These are phyloP conservation scores for Ogataea angusta DNA, from an alignment of 805 yeast species.

Conservation along the genomic window DNA sequence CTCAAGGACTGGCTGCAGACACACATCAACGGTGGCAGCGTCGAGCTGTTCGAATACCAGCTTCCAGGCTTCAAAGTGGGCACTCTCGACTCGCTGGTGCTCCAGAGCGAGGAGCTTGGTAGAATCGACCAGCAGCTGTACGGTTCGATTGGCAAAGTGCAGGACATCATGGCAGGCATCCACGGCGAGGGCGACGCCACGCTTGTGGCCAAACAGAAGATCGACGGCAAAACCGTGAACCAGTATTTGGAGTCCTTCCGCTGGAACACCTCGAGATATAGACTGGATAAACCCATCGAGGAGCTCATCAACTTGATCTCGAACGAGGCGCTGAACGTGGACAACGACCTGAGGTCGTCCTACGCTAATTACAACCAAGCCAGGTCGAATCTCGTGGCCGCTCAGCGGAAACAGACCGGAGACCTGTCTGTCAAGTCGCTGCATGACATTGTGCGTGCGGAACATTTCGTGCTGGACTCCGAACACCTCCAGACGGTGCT, in stretches of 20 bases:
- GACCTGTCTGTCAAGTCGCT: constrained; percentile 87
- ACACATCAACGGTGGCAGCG: constrained; percentile 53
- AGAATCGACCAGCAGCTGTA: constrained; percentile 80
- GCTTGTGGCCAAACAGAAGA: constrained; percentile 23
- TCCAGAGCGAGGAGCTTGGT: constrained; percentile 83
- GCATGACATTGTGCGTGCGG: constrained; percentile 81
- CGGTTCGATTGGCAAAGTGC: constrained; percentile 64
- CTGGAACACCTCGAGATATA: constrained; percentile 87
- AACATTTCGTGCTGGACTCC: constrained; percentile 78
- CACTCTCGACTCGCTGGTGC: constrained; percentile 86
- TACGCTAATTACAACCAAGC: constrained; percentile 76
- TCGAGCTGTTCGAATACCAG: constrained; percentile 52
- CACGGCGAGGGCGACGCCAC: constrained; percentile 30
- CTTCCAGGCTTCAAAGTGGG: constrained; percentile 92
- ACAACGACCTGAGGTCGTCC: constrained; percentile 77
- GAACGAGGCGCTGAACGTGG: constrained; percentile 77
- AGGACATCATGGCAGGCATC: constrained; percentile 63
- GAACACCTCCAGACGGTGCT: constrained; percentile 85
- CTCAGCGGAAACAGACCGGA: constrained; percentile 91
- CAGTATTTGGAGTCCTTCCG: constrained; percentile 70
- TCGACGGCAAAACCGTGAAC: constrained; percentile 47
- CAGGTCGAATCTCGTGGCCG: constrained; percentile 76
- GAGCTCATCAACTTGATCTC: constrained; percentile 69
- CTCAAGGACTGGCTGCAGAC: constrained; percentile 50
- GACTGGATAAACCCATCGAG: constrained; percentile 78